phyloP scores from a whole-genome alignment of 73 alveolate genomes.

The Breviolum minutum region DNA sequence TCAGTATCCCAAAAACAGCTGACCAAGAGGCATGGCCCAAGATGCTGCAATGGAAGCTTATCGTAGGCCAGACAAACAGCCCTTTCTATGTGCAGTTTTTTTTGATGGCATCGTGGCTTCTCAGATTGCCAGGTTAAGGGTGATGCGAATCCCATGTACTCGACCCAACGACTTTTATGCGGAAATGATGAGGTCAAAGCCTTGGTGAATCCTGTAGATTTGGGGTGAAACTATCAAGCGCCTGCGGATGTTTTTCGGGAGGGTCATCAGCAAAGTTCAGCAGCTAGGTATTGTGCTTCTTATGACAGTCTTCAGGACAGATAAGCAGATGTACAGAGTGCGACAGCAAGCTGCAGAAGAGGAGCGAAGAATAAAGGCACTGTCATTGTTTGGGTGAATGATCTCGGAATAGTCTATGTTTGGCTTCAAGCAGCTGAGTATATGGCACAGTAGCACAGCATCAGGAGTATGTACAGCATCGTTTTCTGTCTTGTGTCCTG shows the following conservation, averaged over 20 bases:
- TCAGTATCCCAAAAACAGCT: background rate
- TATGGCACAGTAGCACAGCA: background rate
- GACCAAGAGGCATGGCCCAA: constrained; percentile 76
- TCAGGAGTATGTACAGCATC: background rate
- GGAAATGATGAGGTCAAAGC: constrained; percentile 57
- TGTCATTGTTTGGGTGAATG: background rate
- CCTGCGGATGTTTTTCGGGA: background rate
- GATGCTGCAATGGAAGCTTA: constrained; percentile 86
- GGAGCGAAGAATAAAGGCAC: constrained; percentile 77
- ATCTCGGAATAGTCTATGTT: background rate
- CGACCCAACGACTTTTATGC: constrained; percentile 93
- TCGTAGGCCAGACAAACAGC: constrained; percentile 27
- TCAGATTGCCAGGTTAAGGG: constrained; percentile 25
- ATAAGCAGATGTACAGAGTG: constrained; percentile 91
- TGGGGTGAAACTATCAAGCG: too few species aligned
- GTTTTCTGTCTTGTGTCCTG: background rate
- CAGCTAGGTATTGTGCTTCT: background rate
- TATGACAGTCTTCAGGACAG: constrained; percentile 23
- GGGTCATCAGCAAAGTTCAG: background rate
- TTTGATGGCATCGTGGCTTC: background rate
- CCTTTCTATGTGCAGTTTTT: background rate
- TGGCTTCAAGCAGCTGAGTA: background rate
- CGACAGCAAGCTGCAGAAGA: constrained; percentile 92
- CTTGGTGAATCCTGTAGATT: background rate
- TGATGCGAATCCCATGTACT: constrained; percentile 76